phyloP scores from a whole-genome alignment of 2,329 filamentous ascomycete genomes.

The Fusarium globosum region DNA sequence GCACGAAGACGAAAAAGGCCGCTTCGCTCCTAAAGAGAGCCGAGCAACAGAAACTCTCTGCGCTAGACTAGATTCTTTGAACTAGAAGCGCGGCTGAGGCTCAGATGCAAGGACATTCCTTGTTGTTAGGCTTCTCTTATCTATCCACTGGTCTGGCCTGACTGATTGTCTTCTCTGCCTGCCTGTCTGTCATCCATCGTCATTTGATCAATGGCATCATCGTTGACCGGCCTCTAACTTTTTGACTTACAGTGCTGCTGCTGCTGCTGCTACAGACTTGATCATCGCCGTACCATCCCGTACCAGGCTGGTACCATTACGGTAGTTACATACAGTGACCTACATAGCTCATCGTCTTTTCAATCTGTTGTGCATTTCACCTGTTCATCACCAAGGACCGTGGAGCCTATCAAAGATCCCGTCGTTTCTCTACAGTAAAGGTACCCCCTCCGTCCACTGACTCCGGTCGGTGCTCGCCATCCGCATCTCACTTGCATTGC shows the following conservation, averaged over 20 bases:
- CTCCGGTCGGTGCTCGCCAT: slow-evolving; percentile 20
- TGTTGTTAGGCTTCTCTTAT: slow-evolving; percentile 17
- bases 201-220: slow-evolving; percentile 27
- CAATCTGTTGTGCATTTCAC: slow-evolving; percentile 19
- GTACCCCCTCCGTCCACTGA: slow-evolving; percentile 19
- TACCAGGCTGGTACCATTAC: slow-evolving; percentile 26
- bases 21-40: slow-evolving; percentile 10
- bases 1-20: slow-evolving; percentile 25
- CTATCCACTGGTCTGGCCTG: slow-evolving; percentile 10
- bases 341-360: slow-evolving; percentile 13
- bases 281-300: slow-evolving; percentile 26
- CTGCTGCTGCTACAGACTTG: slow-evolving; percentile 1
- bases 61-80: slow-evolving; percentile 21
- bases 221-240: slow-evolving; percentile 2
- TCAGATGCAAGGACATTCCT: slow-evolving; percentile 36
- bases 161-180: slow-evolving; percentile 14
- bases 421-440: background rate
- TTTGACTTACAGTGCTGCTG: slow-evolving; percentile 1
- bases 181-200: slow-evolving; percentile 19
- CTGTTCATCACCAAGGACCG: slow-evolving; percentile 8
- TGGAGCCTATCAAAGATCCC: slow-evolving; percentile 23
- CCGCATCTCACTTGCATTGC: slow-evolving; percentile 33
- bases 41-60: background rate
- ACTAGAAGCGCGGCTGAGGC: slow-evolving; percentile 29
- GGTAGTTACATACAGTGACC: background rate